Conservation (phyloP, 1,284 basidiomycete genomes). For the Malassezia restricta region DNA sequence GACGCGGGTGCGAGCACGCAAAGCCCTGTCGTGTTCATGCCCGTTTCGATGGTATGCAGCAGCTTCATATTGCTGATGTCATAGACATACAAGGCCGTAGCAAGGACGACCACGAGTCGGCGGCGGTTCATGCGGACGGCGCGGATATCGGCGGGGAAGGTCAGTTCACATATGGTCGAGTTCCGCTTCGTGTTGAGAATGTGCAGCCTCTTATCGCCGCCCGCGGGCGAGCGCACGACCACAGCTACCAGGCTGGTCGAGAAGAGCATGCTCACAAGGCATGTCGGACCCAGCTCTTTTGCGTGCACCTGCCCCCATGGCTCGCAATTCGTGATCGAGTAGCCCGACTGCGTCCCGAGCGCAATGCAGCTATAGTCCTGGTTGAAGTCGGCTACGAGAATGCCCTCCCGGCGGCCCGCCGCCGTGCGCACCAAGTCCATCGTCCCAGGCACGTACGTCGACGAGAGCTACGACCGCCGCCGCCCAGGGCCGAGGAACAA, state of each 20-base stretch:
- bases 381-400: constrained; percentile 36
- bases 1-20: constrained; percentile 88
- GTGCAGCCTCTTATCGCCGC: constrained; percentile 52
- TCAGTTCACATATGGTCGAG: constrained; percentile 95
- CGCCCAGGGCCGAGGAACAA: neutral
- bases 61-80: constrained; percentile 98
- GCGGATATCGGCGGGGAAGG: constrained; percentile 89
- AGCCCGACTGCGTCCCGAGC: constrained; percentile 87
- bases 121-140: constrained; percentile 94
- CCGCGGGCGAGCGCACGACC: constrained; percentile 63
- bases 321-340: constrained; percentile 93
- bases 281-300: constrained; percentile 81
- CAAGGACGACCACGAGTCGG: constrained; percentile 85
- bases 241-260: constrained; percentile 93
- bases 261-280: constrained; percentile 98
- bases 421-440: neutral
- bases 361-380: constrained; percentile 62
- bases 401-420: neutral
- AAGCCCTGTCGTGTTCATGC: constrained; percentile 86
- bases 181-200: constrained; percentile 92
- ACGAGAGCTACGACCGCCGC: neutral
- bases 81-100: constrained; percentile 94
- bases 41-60: constrained; percentile 91
- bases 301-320: constrained; percentile 92
- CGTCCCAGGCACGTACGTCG: neutral